Base-by-base conservation (phyloP, 2,329 filamentous ascomycete species). In the Albifimbria verrucaria region DNA sequence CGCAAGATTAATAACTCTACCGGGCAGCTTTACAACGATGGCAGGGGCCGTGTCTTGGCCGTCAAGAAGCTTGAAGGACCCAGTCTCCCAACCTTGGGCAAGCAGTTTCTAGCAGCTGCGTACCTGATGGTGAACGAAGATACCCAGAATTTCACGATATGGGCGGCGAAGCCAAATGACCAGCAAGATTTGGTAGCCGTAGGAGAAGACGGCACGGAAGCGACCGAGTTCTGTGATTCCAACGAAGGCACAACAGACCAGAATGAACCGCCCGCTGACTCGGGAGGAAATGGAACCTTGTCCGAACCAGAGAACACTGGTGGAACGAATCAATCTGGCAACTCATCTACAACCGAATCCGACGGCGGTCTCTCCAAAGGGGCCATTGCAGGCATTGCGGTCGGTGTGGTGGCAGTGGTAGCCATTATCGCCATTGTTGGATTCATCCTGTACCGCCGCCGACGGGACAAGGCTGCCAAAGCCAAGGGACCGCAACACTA, bases 121-220 rank as follows among this genome's bases (percentile, higher is more conserved):
- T 55, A 56, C 52, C n/a, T 59, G 17, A 25, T 56, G 36, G 5
- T n/a, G 36, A 57, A 57, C 43, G 51, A 22, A 22, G 55, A 53
- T 32, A 52, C 53, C 11, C 12, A 48, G 12, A 28, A 50, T 12
- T 59, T 59, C 47, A 57, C 51, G 5, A 26, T 59, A 39, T 59
- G 51, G 53, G 21, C 57, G 23, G 55, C 55, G 21, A 59, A 57
- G 39, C 53, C 53, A 4, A 57, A 48, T 4, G 48, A 24, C 20
- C 49, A 51, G 12, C 32, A 51, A 23, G 49, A 57, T 21, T 15
- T 59, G 2, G 46, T 57, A 2, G 42, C 52, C 3, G 44, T 57
- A 20, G 52, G 50, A 28, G 42, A 53, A 44, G 15, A 21, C 4
- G 42, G 42, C 7, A 11, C 18, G 22, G 18, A 44, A 20, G 20